Conservation (phyloP, 441 rosid species). For the Eutrema salsugineum region DNA sequence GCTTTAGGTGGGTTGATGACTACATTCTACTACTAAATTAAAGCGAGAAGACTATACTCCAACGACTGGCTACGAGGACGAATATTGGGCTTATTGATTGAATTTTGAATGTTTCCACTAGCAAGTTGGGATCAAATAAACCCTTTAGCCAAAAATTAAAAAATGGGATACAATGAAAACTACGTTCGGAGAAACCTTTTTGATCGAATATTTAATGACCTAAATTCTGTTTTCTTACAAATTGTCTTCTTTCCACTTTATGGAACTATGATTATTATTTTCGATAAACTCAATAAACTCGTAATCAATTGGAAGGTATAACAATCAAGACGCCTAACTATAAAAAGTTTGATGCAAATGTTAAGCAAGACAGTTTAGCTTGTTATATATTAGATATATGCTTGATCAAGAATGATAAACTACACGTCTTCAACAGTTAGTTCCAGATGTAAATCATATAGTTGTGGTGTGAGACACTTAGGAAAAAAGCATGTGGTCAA, state of each 20-base stretch:
- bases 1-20: conserved; percentile 1
- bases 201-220: no score
- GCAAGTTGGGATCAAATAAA: not conserved
- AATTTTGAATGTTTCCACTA: not conserved
- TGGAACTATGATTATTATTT: not conserved
- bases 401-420: not conserved
- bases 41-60: not conserved
- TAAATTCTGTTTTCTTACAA: not conserved
- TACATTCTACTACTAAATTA: not conserved
- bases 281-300: not conserved
- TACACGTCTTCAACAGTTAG: not conserved
- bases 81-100: not conserved
- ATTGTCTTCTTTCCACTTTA: not conserved
- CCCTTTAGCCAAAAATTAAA: no score
- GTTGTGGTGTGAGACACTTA: not conserved
- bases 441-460: not conserved
- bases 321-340: not conserved
- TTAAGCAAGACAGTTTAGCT: not conserved
- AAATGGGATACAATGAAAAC: not conserved
- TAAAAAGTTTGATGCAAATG: not conserved
- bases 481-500: conserved; percentile 8
- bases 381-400: no score
- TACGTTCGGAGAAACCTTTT: not conserved
- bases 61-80: not conserved
- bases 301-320: not conserved